Evolutionary conservation across 1,284 basidiomycete genomes (phyloP).

Genomic region (Apiotrichum sp.): DNA sequence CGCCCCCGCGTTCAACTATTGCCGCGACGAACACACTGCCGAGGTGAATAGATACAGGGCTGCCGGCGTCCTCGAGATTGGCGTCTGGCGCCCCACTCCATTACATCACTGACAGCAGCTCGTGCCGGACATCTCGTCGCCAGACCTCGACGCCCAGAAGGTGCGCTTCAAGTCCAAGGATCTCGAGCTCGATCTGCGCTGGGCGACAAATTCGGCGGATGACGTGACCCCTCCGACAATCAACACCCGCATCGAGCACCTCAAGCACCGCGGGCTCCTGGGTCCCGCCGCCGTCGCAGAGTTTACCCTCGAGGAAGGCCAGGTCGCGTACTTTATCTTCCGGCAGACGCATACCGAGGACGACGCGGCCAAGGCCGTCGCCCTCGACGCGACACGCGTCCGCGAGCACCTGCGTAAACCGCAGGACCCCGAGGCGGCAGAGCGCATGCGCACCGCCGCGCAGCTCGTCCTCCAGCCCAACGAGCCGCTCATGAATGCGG

Average conservation of each 20-base stretch:
- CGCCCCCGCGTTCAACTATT: slow-evolving; percentile 90
- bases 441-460: slow-evolving; percentile 53
- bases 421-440: slow-evolving; percentile 50
- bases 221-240: slow-evolving; percentile 54
- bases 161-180: slow-evolving; percentile 61
- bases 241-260: slow-evolving; percentile 50
- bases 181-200: slow-evolving; percentile 69
- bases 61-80: too few species aligned
- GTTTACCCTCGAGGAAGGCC: slow-evolving; percentile 68
- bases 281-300: slow-evolving; percentile 35
- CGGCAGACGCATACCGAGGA: slow-evolving; percentile 48
- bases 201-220: slow-evolving; percentile 49
- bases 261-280: slow-evolving; percentile 33
- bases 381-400: background rate
- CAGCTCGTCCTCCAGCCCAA: slow-evolving; percentile 53
- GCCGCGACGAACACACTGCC: slow-evolving; percentile 64
- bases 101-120: slow-evolving; percentile 25
- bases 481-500: slow-evolving; percentile 61
- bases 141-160: slow-evolving; percentile 52
- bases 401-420: slow-evolving; percentile 36
- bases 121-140: slow-evolving; percentile 50
- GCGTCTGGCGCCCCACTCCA: background rate
- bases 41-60: slow-evolving; percentile 33
- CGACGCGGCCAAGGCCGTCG: background rate
- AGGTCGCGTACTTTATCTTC: slow-evolving; percentile 75